phyloP scores from a whole-genome alignment of 768 basidiomycete genomes.

The Auricularia sp. region DNA sequence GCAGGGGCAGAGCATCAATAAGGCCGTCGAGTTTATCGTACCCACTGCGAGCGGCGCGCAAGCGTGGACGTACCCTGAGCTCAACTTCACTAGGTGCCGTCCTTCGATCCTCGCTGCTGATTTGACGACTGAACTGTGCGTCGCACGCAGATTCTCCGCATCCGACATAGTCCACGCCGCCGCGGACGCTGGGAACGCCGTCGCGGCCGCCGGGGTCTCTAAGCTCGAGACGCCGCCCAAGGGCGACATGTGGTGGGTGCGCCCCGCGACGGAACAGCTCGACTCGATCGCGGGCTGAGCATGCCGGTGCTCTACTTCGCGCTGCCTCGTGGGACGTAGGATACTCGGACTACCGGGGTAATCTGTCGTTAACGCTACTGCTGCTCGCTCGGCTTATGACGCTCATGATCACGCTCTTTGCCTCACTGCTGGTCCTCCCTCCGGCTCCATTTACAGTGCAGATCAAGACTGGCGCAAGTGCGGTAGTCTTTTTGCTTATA shows the following conservation, averaged over 20 bases:
- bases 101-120: background rate
- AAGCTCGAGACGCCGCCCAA: background rate
- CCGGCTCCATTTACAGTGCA: too few relatives aligned
- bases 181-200: background rate
- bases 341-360: too few relatives aligned
- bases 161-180: background rate
- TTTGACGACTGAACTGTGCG: background rate
- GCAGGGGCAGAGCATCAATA: background rate
- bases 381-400: too few relatives aligned
- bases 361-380: too few relatives aligned
- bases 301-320: too few relatives aligned
- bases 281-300: background rate
- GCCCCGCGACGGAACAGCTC: background rate
- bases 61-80: background rate
- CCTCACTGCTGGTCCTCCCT: too few relatives aligned
- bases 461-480: too few relatives aligned
- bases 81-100: background rate
- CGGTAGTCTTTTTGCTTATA: too few relatives aligned
- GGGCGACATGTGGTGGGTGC: background rate
- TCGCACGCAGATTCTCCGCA: background rate
- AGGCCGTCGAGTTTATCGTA: background rate
- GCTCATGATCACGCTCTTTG: too few relatives aligned
- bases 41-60: background rate
- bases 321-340: too few relatives aligned
- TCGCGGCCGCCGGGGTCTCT: background rate